Conservation (phyloP, 139 green algal genomes). For the Nannochloris sp. region DNA sequence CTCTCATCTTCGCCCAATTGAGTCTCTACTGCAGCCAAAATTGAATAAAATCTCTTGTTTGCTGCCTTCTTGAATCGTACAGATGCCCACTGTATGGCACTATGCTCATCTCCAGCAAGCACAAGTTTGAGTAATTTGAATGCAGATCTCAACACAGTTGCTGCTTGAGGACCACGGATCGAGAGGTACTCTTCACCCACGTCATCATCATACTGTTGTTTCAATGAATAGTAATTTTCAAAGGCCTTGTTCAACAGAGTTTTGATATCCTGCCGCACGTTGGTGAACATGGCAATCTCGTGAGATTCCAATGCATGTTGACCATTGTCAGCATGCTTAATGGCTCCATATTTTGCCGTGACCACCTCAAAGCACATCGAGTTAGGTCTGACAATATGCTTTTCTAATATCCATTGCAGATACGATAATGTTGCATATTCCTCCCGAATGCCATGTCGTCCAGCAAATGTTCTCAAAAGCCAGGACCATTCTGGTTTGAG, state of each 20-base stretch:
- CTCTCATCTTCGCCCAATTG: conserved; percentile 1
- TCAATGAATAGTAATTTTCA: conserved; percentile 44
- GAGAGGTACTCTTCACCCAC: conserved; percentile 29
- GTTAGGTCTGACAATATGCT: conserved; percentile 31
- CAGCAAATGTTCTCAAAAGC: conserved; percentile 35
- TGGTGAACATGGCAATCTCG: conserved; percentile 31
- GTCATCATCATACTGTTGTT: conserved; percentile 24
- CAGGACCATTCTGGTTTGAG: conserved; percentile 34
- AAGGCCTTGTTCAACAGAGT: conserved; percentile 34
- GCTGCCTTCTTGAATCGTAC: conserved; percentile 32
- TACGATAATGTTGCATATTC: conserved; percentile 34
- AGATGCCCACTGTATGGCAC: conserved; percentile 29
- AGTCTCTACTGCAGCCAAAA: conserved; percentile 25
- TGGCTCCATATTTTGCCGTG: conserved; percentile 23
- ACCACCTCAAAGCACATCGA: conserved; percentile 35
- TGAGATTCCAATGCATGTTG: conserved; percentile 14
- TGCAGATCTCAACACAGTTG: conserved; percentile 22
- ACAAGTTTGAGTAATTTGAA: conserved; percentile 10
- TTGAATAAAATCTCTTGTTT: conserved; percentile 27
- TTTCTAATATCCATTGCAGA: conserved; percentile 36
- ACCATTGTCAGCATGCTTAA: conserved; percentile 24
- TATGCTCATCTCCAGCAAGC: background rate
- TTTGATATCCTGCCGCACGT: conserved; percentile 24
- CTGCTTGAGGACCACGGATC: conserved; percentile 12
- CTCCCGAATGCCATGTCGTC: conserved; percentile 29